Conservation (phyloP, 345 rosid species). For the Noccaea caerulescens region DNA sequence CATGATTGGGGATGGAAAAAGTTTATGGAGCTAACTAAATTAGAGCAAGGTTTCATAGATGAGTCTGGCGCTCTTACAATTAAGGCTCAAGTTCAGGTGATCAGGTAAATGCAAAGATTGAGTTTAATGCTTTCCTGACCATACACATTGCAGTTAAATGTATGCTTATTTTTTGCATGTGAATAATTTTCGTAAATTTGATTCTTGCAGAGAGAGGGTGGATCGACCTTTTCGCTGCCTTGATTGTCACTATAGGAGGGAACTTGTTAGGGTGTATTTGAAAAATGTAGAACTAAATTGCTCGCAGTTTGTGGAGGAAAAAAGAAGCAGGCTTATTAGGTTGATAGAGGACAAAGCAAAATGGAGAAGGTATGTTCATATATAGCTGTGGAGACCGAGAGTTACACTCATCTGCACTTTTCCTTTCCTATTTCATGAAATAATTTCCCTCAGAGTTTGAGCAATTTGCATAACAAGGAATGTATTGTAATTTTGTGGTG, state of each 20-base stretch:
- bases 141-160: neutral
- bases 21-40: slow-evolving; percentile 85
- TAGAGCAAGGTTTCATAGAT: slow-evolving; percentile 83
- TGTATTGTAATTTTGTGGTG: slow-evolving; percentile 34
- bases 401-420: neutral
- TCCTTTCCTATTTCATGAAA: neutral
- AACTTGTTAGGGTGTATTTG: slow-evolving; percentile 90
- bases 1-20: slow-evolving; percentile 99
- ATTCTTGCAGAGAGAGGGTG: slow-evolving; percentile 71
- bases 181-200: neutral
- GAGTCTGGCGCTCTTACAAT: slow-evolving; percentile 79
- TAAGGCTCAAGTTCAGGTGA: slow-evolving; percentile 97
- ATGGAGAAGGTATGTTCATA: slow-evolving; percentile 72
- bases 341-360: slow-evolving; percentile 79
- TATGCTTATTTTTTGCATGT: neutral
- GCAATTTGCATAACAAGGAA: slow-evolving; percentile 21
- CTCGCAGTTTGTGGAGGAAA: slow-evolving; percentile 85
- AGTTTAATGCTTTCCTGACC: slow-evolving; percentile 1
- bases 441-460: slow-evolving; percentile 1
- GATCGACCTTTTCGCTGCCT: slow-evolving; percentile 97
- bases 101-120: slow-evolving; percentile 58
- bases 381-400: no score
- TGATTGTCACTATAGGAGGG: slow-evolving; percentile 78
- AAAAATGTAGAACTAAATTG: slow-evolving; percentile 86
- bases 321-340: slow-evolving; percentile 67